phyloP scores from a whole-genome alignment of 768 basidiomycete genomes.

The Lyophyllum semitale region DNA sequence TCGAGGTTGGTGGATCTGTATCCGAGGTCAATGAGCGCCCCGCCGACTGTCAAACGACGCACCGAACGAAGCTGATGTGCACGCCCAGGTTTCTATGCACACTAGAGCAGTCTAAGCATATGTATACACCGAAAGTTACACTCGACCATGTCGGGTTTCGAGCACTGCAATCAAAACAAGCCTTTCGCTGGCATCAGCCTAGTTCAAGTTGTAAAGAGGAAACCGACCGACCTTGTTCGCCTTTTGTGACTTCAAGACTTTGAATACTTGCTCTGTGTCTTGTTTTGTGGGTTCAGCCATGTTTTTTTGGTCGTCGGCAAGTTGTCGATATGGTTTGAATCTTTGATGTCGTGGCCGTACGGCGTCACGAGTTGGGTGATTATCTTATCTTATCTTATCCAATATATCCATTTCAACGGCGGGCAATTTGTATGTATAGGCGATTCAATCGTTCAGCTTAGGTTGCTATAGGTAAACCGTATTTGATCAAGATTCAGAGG shows the following conservation, averaged over 20 bases:
- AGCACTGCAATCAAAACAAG: slow-evolving; percentile 93
- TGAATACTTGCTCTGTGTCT: slow-evolving; percentile 87
- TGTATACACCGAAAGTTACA: slow-evolving; percentile 95
- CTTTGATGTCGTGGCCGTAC: slow-evolving; percentile 35
- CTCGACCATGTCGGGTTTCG: slow-evolving; percentile 98
- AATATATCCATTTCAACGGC: not conserved
- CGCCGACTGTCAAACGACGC: slow-evolving; percentile 25
- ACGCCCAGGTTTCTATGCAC: slow-evolving; percentile 97
- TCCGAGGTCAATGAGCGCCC: slow-evolving; percentile 9
- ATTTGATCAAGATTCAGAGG: not conserved
- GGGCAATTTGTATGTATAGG: too few species aligned
- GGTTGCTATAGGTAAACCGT: too few species aligned
- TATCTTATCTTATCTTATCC: slow-evolving; percentile 16
- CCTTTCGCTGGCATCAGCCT: slow-evolving; percentile 20
- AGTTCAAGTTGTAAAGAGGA: not conserved
- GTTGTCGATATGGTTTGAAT: slow-evolving; percentile 7
- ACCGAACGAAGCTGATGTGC: slow-evolving; percentile 97
- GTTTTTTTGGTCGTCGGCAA: slow-evolving; percentile 16
- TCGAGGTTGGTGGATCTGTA: slow-evolving; percentile 96
- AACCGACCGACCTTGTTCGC: slow-evolving; percentile 71
- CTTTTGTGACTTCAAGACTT: slow-evolving; percentile 79
- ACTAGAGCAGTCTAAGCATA: slow-evolving; percentile 96
- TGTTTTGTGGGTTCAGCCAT: slow-evolving; percentile 83
- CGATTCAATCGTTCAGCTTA: too few species aligned
- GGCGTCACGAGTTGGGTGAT: slow-evolving; percentile 5